Conservation (phyloP, 208 protist species). For the Naegleria gruberi region DNA sequence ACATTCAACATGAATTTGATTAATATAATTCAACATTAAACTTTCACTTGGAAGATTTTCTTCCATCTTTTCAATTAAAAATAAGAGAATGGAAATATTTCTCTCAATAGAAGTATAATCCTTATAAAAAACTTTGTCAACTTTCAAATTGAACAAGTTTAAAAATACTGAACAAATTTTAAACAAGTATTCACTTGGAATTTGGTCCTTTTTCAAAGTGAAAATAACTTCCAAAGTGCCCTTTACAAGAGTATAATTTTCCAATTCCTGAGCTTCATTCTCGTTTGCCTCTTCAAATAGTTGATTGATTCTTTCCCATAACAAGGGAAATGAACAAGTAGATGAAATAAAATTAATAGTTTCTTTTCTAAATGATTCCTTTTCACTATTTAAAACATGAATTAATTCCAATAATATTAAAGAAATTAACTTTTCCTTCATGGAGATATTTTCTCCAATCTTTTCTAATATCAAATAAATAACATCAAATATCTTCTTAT, state of each 20-base stretch:
- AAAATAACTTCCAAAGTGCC: not conserved
- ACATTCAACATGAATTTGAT: no score
- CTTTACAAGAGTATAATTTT: not conserved
- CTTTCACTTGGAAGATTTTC: no score
- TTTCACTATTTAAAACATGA: not conserved
- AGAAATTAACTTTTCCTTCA: not conserved
- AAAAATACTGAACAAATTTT: not conserved
- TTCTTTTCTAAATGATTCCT: not conserved
- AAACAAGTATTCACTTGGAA: not conserved
- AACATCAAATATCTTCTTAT: not conserved
- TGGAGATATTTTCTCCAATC: not conserved
- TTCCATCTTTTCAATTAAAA: not conserved
- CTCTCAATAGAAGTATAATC: not conserved
- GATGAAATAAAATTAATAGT: not conserved
- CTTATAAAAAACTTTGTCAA: not conserved
- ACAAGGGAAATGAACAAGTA: not conserved
- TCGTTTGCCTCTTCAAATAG: not conserved
- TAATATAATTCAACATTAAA: no score
- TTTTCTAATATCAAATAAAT: not conserved
- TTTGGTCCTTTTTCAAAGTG: not conserved
- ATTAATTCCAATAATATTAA: not conserved
- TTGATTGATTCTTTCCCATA: not conserved
- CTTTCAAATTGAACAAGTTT: not conserved
- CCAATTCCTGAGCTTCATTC: not conserved
- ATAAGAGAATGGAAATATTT: not conserved